phyloP scores from a whole-genome alignment of 2,329 filamentous ascomycete species.

The Furcasterigmium furcatum region DNA sequence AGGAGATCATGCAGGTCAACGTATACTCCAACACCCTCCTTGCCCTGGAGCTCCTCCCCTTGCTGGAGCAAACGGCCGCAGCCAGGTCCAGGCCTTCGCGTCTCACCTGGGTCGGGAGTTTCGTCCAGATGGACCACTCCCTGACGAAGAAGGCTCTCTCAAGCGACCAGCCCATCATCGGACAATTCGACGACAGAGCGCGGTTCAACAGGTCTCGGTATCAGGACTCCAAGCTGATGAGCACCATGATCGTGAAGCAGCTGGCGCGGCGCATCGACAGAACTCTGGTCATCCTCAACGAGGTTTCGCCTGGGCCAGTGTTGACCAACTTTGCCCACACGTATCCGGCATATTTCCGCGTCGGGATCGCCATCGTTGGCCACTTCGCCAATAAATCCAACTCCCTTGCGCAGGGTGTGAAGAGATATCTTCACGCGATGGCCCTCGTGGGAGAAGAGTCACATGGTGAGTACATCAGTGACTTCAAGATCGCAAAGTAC shows the following conservation, averaged over 20 bases:
- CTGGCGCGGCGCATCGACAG: slow-evolving; percentile 6
- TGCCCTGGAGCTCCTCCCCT: slow-evolving; percentile 13
- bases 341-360: slow-evolving; percentile 10
- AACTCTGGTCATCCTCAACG: slow-evolving; percentile 13
- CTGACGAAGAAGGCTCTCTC: background rate
- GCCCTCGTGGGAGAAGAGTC: slow-evolving; percentile 10
- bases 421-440: slow-evolving; percentile 14
- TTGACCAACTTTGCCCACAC: slow-evolving; percentile 7
- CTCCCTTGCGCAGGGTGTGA: slow-evolving; percentile 8
- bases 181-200: slow-evolving; percentile 4
- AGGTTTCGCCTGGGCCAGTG: slow-evolving; percentile 12
- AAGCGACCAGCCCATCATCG: background rate
- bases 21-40: slow-evolving; percentile 21
- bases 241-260: slow-evolving; percentile 13
- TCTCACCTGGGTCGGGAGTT: slow-evolving; percentile 15
- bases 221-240: slow-evolving; percentile 12
- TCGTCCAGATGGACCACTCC: slow-evolving; percentile 7
- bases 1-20: slow-evolving; percentile 21
- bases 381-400: slow-evolving; percentile 4
- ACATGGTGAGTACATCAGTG: slow-evolving; percentile 8
- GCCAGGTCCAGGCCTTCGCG: slow-evolving; percentile 1
- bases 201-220: slow-evolving; percentile 5
- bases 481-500: background rate
- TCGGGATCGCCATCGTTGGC: slow-evolving; percentile 3
- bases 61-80: slow-evolving; percentile 10